phyloP scores from a whole-genome alignment of 176 grass and related monocot species.

The Lolium multiflorum region DNA sequence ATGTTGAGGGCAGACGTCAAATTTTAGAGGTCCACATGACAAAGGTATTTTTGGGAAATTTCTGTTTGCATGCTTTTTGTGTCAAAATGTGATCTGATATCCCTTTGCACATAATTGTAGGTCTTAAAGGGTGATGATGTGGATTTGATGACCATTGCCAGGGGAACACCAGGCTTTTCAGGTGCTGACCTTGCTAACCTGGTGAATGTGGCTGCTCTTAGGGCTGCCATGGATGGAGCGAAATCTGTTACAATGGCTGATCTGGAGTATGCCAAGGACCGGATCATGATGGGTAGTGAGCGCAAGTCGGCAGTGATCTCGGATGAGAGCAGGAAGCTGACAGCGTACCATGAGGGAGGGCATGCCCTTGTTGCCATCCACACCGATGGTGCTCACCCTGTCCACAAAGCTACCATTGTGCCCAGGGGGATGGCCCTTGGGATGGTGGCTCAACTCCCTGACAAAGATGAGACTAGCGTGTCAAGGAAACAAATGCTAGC shows the following conservation, averaged over 20 bases:
- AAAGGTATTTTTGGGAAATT: conserved; percentile 64
- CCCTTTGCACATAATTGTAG: conserved; percentile 44
- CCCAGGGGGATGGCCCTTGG: conserved; percentile 90
- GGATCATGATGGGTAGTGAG: conserved; percentile 97
- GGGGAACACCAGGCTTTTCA: conserved; percentile 94
- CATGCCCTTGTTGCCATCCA: conserved; percentile 97
- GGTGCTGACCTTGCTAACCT: conserved; percentile 98
- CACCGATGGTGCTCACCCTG: conserved; percentile 79
- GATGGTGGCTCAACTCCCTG: conserved; percentile 88
- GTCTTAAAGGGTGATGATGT: conserved; percentile 91
- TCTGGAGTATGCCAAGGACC: conserved; percentile 92
- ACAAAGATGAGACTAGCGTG: conserved; percentile 95
- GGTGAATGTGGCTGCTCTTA: conserved; percentile 91
- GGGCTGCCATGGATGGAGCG: conserved; percentile 93
- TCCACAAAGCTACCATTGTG: conserved; percentile 96
- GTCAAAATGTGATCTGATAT: conserved; percentile 39
- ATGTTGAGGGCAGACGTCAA: conserved; percentile 94
- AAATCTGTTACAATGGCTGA: conserved; percentile 87
- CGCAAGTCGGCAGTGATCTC: conserved; percentile 92
- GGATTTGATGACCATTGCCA: conserved; percentile 88
- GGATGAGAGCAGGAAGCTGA: conserved; percentile 76
- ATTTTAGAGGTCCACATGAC: conserved; percentile 95
- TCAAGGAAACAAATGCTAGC: conserved; percentile 93
- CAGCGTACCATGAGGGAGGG: conserved; percentile 94
- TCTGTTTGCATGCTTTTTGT: conserved; percentile 2